These are phyloP conservation scores for Rhizopogon rudus DNA, from an alignment of 768 basidiomycete species.

Conservation along the genomic window DNA sequence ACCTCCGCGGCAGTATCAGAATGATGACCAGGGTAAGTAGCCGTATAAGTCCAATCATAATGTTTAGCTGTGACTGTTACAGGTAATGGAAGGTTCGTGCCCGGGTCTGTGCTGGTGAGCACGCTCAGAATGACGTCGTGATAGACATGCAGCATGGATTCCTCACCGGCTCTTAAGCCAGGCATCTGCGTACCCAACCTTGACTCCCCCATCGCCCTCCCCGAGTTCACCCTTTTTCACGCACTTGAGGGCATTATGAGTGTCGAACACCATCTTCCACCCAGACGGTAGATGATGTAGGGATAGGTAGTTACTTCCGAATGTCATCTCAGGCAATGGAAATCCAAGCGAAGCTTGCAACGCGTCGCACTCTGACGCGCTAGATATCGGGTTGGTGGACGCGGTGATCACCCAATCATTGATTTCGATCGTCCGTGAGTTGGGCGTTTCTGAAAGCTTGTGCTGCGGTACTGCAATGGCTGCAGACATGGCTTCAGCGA, in stretches of 20 bases:
- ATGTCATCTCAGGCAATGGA: conserved; percentile 95
- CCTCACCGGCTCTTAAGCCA: conserved; percentile 85
- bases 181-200: conserved; percentile 90
- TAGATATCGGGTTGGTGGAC: conserved; percentile 74
- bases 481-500: conserved; percentile 30
- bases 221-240: conserved; percentile 77
- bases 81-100: conserved; percentile 62
- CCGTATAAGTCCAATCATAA: conserved; percentile 99
- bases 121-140: conserved; percentile 19
- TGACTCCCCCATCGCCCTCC: conserved; percentile 86
- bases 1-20: not conserved
- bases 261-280: conserved; percentile 63
- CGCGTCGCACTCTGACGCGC: conserved; percentile 67
- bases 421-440: conserved; percentile 64
- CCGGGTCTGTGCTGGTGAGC: conserved; percentile 56
- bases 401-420: conserved; percentile 67
- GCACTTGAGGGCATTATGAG: conserved; percentile 57
- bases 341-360: conserved; percentile 63
- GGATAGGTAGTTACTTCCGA: conserved; percentile 75
- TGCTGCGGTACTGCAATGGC: conserved; percentile 53
- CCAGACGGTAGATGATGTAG: conserved; percentile 62
- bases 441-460: conserved; percentile 62
- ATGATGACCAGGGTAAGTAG: conserved; percentile 70
- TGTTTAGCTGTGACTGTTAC: conserved; percentile 73
- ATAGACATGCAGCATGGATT: not conserved